These are phyloP conservation scores for Rhodotorula diobovata DNA, from an alignment of 768 basidiomycete genomes.

Conservation along the genomic window DNA sequence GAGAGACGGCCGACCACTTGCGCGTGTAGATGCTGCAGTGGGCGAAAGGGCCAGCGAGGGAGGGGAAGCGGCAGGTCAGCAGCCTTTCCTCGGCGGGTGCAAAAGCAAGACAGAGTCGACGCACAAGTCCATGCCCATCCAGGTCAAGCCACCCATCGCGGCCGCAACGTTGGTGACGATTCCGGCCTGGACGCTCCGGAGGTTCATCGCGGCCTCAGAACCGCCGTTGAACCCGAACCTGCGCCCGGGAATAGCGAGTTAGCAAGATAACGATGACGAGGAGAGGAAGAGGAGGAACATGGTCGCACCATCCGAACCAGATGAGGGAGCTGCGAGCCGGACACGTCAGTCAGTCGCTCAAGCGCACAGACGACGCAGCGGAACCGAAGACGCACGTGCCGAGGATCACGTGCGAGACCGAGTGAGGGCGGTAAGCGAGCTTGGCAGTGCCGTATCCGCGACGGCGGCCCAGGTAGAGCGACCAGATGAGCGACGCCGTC, in stretches of 20 bases:
- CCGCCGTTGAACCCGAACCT: constrained; percentile 68
- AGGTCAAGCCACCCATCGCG: constrained; percentile 68
- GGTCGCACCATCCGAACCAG: constrained; percentile 62
- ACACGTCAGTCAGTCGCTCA: too few relatives aligned
- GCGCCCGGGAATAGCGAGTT: constrained; percentile 60
- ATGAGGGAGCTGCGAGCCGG: constrained; percentile 56
- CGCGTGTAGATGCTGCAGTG: constrained; percentile 34
- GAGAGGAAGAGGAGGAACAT: too few relatives aligned
- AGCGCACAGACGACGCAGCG: too few relatives aligned
- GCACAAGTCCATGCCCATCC: constrained; percentile 46
- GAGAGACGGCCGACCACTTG: constrained; percentile 83
- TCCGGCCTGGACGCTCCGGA: constrained; percentile 75
- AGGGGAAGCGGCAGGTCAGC: too few relatives aligned
- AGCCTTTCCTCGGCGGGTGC: background rate
- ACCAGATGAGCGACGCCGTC: constrained; percentile 74
- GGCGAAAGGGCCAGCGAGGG: too few relatives aligned
- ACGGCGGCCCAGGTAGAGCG: constrained; percentile 79
- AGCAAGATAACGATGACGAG: background rate
- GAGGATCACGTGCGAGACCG: constrained; percentile 81
- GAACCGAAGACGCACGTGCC: constrained; percentile 55
- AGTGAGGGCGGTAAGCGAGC: constrained; percentile 45
- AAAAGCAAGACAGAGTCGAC: background rate
- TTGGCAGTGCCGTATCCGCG: constrained; percentile 54
- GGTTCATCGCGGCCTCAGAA: constrained; percentile 78
- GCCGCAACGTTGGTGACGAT: constrained; percentile 88